Evolutionary conservation across 1,284 basidiomycete genomes (phyloP), one percentile per base, ranked within the genome.

Genomic region (Pseudozyma pruni): DNA sequence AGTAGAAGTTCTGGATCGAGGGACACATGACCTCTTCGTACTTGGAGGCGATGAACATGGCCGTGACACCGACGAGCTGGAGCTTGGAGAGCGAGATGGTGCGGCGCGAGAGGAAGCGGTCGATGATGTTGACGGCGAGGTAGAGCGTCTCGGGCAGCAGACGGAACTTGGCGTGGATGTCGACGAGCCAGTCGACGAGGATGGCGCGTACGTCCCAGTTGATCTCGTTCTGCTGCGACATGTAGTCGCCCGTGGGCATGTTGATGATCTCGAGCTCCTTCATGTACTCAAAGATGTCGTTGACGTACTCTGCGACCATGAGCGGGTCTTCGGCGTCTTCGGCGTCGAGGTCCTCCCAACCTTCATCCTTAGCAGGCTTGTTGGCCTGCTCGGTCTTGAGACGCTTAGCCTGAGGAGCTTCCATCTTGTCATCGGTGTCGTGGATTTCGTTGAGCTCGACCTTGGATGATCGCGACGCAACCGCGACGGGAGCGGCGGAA

Each of bases 271-370:
- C 87, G 57, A 87, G 82, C 68, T 88, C 84, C 82, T 91, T 90
- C 85, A 98, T 88, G 85, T 98, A 98, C 48, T 90, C 85, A 84
- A 96, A 96, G 59, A 98, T 95, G 67, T 98, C 96, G 23, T 87
- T 86, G 51, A 96, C 94, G 81, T 98, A 98, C 84, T 98, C 93
- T 84, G 90, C 91, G 63, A 96, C 94, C 94, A 98, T 98, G 61
- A 92, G 85, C 14, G 94, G 94, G 82, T 98, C 95, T 57, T 94
- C 93, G n/a, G 85, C 87, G 80, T 98, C 95, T 55, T 94, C 94
- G 4, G 89, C 90, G 76, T 98, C 95, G 17, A 98, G 87, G 81
- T 98, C 94, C 31, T 91, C 90, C 93, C 86, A 87, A 0, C 86
- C 86, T 22, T 83, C 81, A 72, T 87, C 86, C 78, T 86, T 86